Evolutionary conservation across 345 rosid genomes (phyloP), one percentile per base, ranked within the genome.

Genomic region (Eucalyptus marginata): DNA sequence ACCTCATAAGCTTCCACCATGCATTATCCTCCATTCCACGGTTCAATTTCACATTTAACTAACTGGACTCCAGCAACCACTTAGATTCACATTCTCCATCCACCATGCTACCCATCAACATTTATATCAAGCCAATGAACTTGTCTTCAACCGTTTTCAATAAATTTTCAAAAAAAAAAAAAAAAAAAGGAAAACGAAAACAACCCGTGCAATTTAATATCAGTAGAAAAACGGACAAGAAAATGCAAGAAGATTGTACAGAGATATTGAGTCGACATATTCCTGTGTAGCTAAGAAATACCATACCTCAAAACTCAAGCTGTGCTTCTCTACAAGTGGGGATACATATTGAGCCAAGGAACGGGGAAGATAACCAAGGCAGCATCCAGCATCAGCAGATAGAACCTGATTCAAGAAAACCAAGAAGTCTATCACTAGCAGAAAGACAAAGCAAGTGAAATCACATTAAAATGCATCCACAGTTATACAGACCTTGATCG

Each of bases 341-440:
- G 98, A 94, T 86, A 97, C 91, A 91, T 91, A 93, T 87, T 92
- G 95, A 62, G 98, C 96, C 88, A 96, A 89, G 80, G 94, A 96
- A 92, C 94, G 94, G 52, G 99, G 97, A 62, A 97, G 91, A 93
- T 94, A 96, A 88, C 99, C 99, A 88, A 96, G 96, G 91, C 87
- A 90, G 86, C 91, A 47, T 27, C 87, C 92, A 54, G 94, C 90
- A 89, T 95, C 94, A 80, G 92, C 91, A 87, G 90, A 94, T 80
- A 96, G 59, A 93, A 96, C 99, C 99, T 97, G 93, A 71, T 31
- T 71, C 44, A 86, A 91, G 90, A 90, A 84, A 36, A 71, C n/a
- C 59, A 86, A 49, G 51, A 29, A 50, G 52, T n/a, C 24, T 29
- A 29, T 76, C 86, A 36, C 71, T 56, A 89, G 88, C 8, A 17